Evolutionary conservation across 179 eudicot species (phyloP).

Genomic region (Silene vulgaris): DNA sequence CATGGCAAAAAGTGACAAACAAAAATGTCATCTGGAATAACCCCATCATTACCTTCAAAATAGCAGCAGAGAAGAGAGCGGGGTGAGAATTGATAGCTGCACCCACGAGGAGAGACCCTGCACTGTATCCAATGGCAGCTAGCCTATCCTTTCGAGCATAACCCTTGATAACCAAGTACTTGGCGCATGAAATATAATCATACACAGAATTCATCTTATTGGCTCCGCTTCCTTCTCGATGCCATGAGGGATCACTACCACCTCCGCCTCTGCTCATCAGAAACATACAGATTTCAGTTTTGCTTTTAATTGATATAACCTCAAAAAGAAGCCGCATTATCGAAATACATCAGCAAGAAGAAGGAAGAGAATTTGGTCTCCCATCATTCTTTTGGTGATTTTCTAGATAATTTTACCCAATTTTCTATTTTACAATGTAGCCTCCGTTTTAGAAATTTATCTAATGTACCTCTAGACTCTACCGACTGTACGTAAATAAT

Average conservation of each 20-base stretch:
- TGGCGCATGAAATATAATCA: conserved; percentile 73
- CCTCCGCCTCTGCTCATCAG: conserved; percentile 70
- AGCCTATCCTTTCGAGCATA: conserved; percentile 58
- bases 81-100: conserved; percentile 79
- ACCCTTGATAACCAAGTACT: conserved; percentile 61
- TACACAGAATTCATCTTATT: conserved; percentile 68
- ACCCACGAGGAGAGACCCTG: conserved; percentile 76
- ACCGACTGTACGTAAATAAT: too few species aligned
- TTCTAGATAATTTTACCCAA: too few species aligned
- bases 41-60: conserved; percentile 54
- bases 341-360: neutral
- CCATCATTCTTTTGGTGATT: neutral
- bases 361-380: neutral
- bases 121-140: conserved; percentile 75
- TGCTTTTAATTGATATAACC: neutral
- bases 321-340: neutral
- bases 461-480: too few species aligned
- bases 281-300: conserved; percentile 6
- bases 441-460: too few species aligned
- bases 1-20: neutral
- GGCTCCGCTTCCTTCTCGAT: conserved; percentile 63
- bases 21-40: neutral
- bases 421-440: too few species aligned
- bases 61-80: conserved; percentile 60
- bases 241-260: conserved; percentile 75